phyloP scores from a whole-genome alignment of 352 stramenopile genomes.

The Phytophthora litchii region DNA sequence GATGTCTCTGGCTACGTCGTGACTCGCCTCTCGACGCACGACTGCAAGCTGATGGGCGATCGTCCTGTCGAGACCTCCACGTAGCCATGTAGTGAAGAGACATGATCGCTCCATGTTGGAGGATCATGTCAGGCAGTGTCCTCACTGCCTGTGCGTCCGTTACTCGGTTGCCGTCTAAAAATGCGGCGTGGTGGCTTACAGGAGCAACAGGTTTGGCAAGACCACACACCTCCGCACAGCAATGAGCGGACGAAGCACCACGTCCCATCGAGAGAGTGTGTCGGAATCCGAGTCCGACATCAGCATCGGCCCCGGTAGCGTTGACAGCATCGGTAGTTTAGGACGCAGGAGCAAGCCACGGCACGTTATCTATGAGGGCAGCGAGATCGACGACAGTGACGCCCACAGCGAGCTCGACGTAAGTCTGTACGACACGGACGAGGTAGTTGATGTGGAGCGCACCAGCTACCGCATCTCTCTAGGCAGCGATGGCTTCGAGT shows the following conservation, averaged over 20 bases:
- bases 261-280: constrained; percentile 18
- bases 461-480: constrained; percentile 37
- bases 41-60: constrained; percentile 6
- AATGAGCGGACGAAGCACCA: constrained; percentile 24
- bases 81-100: constrained; percentile 21
- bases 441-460: constrained; percentile 26
- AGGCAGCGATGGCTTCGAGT: constrained; percentile 35
- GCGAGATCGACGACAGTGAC: constrained; percentile 40
- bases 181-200: not conserved
- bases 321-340: constrained; percentile 26
- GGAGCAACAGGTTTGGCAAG: not conserved
- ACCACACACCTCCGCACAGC: not conserved
- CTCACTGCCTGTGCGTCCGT: too few relatives aligned
- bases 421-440: constrained; percentile 66
- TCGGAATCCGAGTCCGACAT: constrained; percentile 33
- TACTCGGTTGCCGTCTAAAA: constrained; percentile 20
- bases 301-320: constrained; percentile 29
- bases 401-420: constrained; percentile 63
- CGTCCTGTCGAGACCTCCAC: constrained; percentile 6
- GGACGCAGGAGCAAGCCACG: constrained; percentile 21
- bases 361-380: constrained; percentile 33
- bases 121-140: too few relatives aligned
- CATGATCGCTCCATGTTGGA: constrained; percentile 18
- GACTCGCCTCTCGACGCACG: constrained; percentile 16
- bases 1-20: not conserved